Evolutionary conservation across 441 rosid species (phyloP).

Genomic region (Theobroma grandiflorum): DNA sequence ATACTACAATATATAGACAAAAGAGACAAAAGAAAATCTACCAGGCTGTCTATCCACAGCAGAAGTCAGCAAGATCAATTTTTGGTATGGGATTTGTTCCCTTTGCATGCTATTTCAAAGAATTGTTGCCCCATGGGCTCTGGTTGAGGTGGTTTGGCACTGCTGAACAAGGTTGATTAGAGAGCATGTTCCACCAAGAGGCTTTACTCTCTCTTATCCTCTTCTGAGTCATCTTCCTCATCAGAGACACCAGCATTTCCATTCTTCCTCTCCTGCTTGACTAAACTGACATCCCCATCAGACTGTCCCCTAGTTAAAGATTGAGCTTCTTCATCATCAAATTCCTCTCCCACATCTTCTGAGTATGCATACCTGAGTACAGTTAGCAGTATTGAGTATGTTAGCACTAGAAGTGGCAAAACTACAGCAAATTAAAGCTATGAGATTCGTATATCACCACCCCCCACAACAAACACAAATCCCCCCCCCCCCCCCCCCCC

Average conservation of each 20-base stretch:
- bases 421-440: not conserved
- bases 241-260: conserved; percentile 40
- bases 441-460: conserved; percentile 6
- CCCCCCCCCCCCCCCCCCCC: not conserved
- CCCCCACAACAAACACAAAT: not conserved
- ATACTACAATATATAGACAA: conserved; percentile 20
- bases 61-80: conserved; percentile 9
- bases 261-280: conserved; percentile 54
- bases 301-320: conserved; percentile 67
- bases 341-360: conserved; percentile 72
- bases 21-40: conserved; percentile 1
- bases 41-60: not conserved
- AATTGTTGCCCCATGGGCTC: conserved; percentile 6
- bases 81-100: not conserved
- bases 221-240: conserved; percentile 66
- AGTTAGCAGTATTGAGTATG: conserved; percentile 2
- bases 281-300: conserved; percentile 74
- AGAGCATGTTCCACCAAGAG: not conserved
- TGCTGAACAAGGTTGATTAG: conserved; percentile 2
- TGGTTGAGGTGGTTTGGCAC: conserved; percentile 16
- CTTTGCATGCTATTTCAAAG: conserved; percentile 4
- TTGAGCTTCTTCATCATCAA: conserved; percentile 71
- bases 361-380: conserved; percentile 85
- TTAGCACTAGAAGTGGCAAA: conserved; percentile 21
- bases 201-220: conserved; percentile 76